Base-by-base conservation (phyloP, 306 rosid genomes). In the Lupinus albus region DNA sequence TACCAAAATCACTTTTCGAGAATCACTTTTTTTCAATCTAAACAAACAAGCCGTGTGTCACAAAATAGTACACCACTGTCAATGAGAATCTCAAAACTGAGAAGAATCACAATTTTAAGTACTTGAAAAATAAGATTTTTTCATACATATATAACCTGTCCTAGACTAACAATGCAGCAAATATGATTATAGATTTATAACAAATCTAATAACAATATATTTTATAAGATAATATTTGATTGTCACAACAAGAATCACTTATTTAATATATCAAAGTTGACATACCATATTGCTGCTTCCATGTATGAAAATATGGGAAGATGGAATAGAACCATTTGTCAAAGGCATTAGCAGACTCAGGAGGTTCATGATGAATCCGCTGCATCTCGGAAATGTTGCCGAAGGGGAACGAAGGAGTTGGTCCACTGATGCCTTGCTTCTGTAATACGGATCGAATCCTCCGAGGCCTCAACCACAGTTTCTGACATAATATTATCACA, bases 371-470 rank as follows among this genome's bases (percentile, higher is more conserved):
- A 5, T 15, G 76, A 42, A 48, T 20, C 2, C 15, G 5, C 1
- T 64, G 64, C 63, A 79, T 54, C 54, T 74, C 74, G 13, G 52
- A 28, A 36, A 57, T 17, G 50, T 63, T 79, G 1, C 79, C 83
- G 1, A 16, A 74, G 5, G 71, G 79, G 6, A 79, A 79, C 4
- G 59, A 62, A 69, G 80, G 77, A 0, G 61, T 64, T 49, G 83
- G 80, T 59, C 83, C 83, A 1, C 44, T 64, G 71, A 79, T 79
- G 51, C 70, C 66, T 68, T 70, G 78, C 28, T 72, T 72, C 12
- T 52, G 48, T 42, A 78, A 67, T 25, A 52, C 39, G 1, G 30
- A 20, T 50, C 74, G 21, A 11, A 78, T 72, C 71, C 82, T 66
- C 51, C 30, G 17, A 1, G 82, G 75, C 41, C 2, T 44, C 28